Evolutionary conservation across 2,329 filamentous ascomycete species (phyloP).

Genomic region (Xylariomycetidae sp.): DNA sequence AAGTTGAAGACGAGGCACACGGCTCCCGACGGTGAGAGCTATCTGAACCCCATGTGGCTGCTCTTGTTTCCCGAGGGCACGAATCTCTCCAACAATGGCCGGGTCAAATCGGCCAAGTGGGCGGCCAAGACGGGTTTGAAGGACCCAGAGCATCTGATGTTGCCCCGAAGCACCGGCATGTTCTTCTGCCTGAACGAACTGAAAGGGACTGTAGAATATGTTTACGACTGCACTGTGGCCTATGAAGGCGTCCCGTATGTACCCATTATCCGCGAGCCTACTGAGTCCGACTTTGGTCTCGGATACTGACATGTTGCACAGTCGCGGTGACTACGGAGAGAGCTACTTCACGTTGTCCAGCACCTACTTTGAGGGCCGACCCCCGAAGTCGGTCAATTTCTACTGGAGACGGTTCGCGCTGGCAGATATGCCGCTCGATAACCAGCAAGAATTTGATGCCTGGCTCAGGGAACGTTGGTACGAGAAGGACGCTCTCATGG

Average conservation of each 20-base stretch:
- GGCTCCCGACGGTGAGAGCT: constrained; percentile 47
- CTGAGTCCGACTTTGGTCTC: no score
- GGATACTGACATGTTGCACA: constrained; percentile 26
- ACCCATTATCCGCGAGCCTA: not conserved
- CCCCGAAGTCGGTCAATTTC: constrained; percentile 94
- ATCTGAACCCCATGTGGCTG: constrained; percentile 80
- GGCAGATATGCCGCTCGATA: constrained; percentile 72
- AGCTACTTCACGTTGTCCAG: constrained; percentile 81
- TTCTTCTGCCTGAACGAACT: constrained; percentile 75
- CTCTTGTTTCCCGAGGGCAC: constrained; percentile 85
- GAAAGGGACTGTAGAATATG: constrained; percentile 66
- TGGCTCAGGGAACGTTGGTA: constrained; percentile 87
- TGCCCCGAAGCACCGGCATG: constrained; percentile 75
- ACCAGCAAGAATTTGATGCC: constrained; percentile 66
- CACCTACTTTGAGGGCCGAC: constrained; percentile 81
- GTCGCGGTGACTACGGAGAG: constrained; percentile 79
- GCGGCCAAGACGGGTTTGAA: constrained; percentile 67
- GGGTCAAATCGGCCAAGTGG: constrained; percentile 66
- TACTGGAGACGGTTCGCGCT: constrained; percentile 86
- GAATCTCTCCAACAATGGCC: constrained; percentile 66
- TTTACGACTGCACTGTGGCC: constrained; percentile 91
- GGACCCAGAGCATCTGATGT: constrained; percentile 67
- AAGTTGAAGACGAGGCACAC: constrained; percentile 57
- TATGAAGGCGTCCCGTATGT: constrained; percentile 92
- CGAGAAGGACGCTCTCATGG: constrained; percentile 85